Base-by-base conservation (phyloP, 2,329 filamentous ascomycete genomes). In the Calonectria crousiana region DNA sequence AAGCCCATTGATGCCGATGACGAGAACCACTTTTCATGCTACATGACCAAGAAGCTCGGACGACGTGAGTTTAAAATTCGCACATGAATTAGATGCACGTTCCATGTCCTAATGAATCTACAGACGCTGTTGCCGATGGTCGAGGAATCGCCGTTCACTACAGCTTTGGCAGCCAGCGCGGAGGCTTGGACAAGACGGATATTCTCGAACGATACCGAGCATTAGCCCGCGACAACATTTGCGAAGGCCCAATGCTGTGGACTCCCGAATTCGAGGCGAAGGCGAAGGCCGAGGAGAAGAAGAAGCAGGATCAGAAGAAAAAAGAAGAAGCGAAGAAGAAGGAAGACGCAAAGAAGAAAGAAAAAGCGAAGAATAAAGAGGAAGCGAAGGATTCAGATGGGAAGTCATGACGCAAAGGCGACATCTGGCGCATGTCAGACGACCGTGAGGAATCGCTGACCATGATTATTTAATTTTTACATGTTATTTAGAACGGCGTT, bases 91-190 rank as follows among this genome's bases (percentile, higher is more conserved):
- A 44, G 6, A 18, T 6, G n/a, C 4, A 11, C 6, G 32, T 26
- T 30, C 44, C 11, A 4, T 23, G 44, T 47, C 32, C 77, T 82
- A 64, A 83, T 64, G 30, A 30, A 4, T 9, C 4, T 0, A 16
- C 26, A 83, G 82, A 84, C 53, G 86, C 89, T 41, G 84, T 89
- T 20, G 88, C 91, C 20, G 89, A 91, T 79, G 90, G 89, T 6
- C 86, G 88, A 70, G 88, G 88, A 2, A 80, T 92, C 11, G 90
- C 87, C 4, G 87, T 86, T 6, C 90, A 92, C 80, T 91, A 89
- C 77, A 87, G 87, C 74, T 89, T 89, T 69, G 84, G 82, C 14
- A 84, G 84, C 10, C 85, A 87, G 74, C 76, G 78, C 23, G 67
- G 41, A 23, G 82, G 84, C 6, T 83, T 91, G 69, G 85, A 86